Evolutionary conservation across 1,284 basidiomycete species (phyloP).

Genomic region (Sanguinoderma infundibulare): DNA sequence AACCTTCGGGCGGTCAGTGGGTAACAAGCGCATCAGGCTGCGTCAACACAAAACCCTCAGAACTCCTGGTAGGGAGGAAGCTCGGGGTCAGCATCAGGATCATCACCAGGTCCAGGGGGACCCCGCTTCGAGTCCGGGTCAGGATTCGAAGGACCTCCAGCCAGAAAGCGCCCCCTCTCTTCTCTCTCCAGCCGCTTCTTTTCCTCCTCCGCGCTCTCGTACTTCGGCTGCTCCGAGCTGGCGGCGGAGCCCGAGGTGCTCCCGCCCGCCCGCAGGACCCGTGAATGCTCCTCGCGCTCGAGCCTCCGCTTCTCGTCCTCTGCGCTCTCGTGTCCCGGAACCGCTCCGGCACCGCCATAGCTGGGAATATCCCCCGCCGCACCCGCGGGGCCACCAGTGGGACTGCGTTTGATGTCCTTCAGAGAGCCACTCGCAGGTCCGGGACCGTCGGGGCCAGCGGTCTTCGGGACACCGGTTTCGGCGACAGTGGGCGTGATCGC

Average conservation of each 20-base stretch:
- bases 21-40: neutral
- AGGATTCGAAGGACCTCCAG: conserved; percentile 30
- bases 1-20: neutral
- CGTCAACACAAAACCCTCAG: conserved; percentile 25
- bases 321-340: conserved; percentile 37
- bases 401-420: conserved; percentile 48
- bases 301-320: conserved; percentile 48
- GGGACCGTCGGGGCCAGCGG: conserved; percentile 58
- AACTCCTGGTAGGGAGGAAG: conserved; percentile 72
- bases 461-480: conserved; percentile 62
- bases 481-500: conserved; percentile 62
- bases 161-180: conserved; percentile 59
- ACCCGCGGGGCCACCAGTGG: conserved; percentile 7
- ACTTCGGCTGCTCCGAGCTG: neutral
- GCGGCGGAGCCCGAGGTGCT: neutral
- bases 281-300: conserved; percentile 42
- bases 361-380: conserved; percentile 6
- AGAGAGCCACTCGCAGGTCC: conserved; percentile 70
- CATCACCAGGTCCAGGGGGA: neutral
- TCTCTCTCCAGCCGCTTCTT: conserved; percentile 71
- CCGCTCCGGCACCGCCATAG: neutral
- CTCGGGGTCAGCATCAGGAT: conserved; percentile 49
- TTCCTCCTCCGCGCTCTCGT: conserved; percentile 50
- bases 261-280: conserved; percentile 30
- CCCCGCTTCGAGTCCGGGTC: conserved; percentile 17